phyloP scores from a whole-genome alignment of 805 yeast genomes.

The Candida ascalaphidarum region DNA sequence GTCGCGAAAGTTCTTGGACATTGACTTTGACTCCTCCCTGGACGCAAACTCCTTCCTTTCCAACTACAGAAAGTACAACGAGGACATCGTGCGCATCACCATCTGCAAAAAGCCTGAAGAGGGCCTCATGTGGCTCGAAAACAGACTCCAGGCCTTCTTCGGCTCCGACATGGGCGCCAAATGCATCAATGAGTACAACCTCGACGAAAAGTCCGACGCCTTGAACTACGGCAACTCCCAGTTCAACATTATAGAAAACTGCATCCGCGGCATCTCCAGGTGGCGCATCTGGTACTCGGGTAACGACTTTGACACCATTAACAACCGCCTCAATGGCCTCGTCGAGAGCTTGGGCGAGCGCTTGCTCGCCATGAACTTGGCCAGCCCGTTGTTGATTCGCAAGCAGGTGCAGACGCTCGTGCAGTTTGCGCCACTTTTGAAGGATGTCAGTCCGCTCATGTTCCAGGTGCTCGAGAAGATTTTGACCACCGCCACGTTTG shows the following conservation, averaged over 20 bases:
- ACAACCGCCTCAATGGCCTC: constrained; percentile 40
- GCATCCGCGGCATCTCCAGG: constrained; percentile 85
- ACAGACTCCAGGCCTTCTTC: constrained; percentile 64
- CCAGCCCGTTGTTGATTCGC: constrained; percentile 74
- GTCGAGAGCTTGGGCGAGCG: constrained; percentile 68
- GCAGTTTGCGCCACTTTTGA: constrained; percentile 84
- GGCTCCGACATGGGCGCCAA: constrained; percentile 58
- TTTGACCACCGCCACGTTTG: constrained; percentile 75
- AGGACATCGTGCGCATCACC: constrained; percentile 82
- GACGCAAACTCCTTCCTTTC: constrained; percentile 71
- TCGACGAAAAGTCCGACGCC: constrained; percentile 56
- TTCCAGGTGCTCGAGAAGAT: constrained; percentile 81
- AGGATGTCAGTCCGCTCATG: constrained; percentile 66
- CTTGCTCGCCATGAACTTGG: constrained; percentile 63
- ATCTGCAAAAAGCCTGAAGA: constrained; percentile 81
- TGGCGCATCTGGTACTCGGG: constrained; percentile 90
- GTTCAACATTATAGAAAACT: constrained; percentile 79
- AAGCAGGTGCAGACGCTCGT: constrained; percentile 89
- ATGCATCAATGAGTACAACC: constrained; percentile 45
- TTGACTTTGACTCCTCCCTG: constrained; percentile 82
- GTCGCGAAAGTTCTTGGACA: constrained; percentile 59
- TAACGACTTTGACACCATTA: constrained; percentile 43
- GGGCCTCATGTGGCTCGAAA: constrained; percentile 75
- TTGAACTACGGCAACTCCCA: constrained; percentile 73
- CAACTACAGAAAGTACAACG: constrained; percentile 75